Percentiles rank a stretch among this genome's conserved stretches.
phyloP scores from a whole-genome alignment of 2,329 filamentous ascomycete genomes.

The Pseudocercospora vitis region DNA sequence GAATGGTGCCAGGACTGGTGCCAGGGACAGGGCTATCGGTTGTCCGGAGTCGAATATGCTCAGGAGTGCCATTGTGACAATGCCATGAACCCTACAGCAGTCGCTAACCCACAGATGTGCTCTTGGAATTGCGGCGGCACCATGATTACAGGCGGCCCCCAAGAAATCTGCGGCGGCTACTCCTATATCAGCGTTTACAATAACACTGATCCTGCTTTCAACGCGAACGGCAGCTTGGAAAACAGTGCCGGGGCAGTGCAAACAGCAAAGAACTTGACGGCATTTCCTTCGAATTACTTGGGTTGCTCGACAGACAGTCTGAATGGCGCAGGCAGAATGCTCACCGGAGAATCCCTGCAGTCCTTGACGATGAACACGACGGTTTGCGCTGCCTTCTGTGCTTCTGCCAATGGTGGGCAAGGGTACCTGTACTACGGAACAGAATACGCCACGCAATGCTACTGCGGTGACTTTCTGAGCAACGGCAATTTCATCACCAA shows the following conservation, averaged over 20 bases:
- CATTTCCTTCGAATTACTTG: conserved; percentile 32
- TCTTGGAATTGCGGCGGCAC: conserved; percentile 35
- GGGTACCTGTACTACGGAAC: conserved; percentile 36
- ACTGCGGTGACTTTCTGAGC: conserved; percentile 32
- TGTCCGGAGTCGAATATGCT: conserved; percentile 37
- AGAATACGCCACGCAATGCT: conserved; percentile 37
- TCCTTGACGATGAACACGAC: conserved; percentile 32
- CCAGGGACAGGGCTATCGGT: conserved; percentile 31
- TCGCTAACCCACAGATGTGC: conserved; percentile 24
- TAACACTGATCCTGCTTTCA: conserved; percentile 35
- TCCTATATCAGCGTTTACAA: conserved; percentile 37
- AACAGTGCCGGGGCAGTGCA: conserved; percentile 28
- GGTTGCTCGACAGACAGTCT: conserved; percentile 34
- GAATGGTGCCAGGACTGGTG: conserved; percentile 39
- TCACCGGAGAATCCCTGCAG: conserved; percentile 22
- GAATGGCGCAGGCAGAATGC: conserved; percentile 22
- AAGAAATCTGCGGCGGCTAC: conserved; percentile 37
- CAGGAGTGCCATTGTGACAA: conserved; percentile 40
- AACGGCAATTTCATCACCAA: conserved; percentile 16
- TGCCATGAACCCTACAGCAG: conserved; percentile 32
- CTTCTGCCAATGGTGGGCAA: conserved; percentile 6
- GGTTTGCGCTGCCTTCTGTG: conserved; percentile 34
- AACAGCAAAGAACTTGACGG: conserved; percentile 21
- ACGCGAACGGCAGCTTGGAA: conserved; percentile 21
- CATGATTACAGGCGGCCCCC: conserved; percentile 27